These are phyloP conservation scores for Fragaria ananassa DNA, from an alignment of 306 rosid genomes.

Conservation along the genomic window DNA sequence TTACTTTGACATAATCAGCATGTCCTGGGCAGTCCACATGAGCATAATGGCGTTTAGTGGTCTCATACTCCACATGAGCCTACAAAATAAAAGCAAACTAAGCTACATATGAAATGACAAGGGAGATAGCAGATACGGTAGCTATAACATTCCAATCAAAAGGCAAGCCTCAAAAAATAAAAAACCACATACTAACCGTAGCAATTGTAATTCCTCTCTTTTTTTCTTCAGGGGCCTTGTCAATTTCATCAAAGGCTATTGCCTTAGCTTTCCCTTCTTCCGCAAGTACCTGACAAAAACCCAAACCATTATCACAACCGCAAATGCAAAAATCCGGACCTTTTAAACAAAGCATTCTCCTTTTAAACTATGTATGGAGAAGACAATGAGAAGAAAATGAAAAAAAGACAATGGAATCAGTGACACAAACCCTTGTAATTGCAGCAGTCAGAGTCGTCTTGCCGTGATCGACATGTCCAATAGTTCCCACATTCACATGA, in stretches of 20 bases:
- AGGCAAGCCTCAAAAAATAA: slow-evolving; percentile 9
- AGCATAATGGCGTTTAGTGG: slow-evolving; percentile 79
- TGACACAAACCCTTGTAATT: slow-evolving; percentile 75
- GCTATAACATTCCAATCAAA: slow-evolving; percentile 7
- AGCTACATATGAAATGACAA: not conserved
- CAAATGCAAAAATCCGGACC: not conserved
- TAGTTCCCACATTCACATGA: slow-evolving; percentile 90
- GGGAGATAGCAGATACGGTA: not conserved
- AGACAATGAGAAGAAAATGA: not conserved
- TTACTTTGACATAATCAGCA: slow-evolving; percentile 95
- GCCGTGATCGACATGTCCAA: slow-evolving; percentile 96
- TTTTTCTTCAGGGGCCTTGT: slow-evolving; percentile 97
- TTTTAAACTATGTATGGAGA: not conserved
- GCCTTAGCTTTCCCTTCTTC: slow-evolving; percentile 98
- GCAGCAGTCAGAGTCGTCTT: slow-evolving; percentile 97
- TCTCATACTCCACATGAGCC: slow-evolving; percentile 97
- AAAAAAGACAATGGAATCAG: not conserved
- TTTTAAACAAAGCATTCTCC: not conserved
- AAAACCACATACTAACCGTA: slow-evolving; percentile 50
- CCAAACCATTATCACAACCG: not conserved
- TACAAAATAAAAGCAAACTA: slow-evolving; percentile 26
- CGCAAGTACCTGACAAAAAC: slow-evolving; percentile 52
- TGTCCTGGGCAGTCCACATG: slow-evolving; percentile 99
- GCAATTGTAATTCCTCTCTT: slow-evolving; percentile 96
- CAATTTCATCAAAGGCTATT: slow-evolving; percentile 82